Percentiles rank a stretch among this genome's conserved stretches.
Conservation (phyloP, 2,329 filamentous ascomycete species). For the Sporothrix brasiliensis region DNA sequence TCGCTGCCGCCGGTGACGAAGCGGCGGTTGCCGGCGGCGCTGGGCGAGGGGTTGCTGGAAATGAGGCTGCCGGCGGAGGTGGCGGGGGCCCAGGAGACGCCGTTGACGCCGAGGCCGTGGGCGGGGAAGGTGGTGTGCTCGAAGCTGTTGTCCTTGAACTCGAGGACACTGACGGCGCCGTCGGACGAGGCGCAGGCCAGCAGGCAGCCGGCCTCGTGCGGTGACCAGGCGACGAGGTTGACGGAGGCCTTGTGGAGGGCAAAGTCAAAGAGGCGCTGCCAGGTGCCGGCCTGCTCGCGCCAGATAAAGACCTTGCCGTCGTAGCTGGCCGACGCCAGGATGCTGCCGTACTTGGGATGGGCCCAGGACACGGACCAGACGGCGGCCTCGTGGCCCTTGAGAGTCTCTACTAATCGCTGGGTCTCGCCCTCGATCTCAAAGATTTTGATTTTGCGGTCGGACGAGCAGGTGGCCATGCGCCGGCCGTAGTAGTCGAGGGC, state of each 20-base stretch:
- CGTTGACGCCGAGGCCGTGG: slow-evolving; percentile 92
- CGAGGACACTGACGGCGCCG: slow-evolving; percentile 88
- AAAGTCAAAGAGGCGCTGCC: slow-evolving; percentile 91
- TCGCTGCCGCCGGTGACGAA: slow-evolving; percentile 96
- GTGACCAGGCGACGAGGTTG: slow-evolving; percentile 97
- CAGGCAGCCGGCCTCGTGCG: slow-evolving; percentile 91
- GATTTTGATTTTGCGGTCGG: slow-evolving; percentile 98
- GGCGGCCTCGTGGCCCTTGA: slow-evolving; percentile 95
- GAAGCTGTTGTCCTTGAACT: slow-evolving; percentile 89
- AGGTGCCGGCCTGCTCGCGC: slow-evolving; percentile 78
- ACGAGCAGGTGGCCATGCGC: slow-evolving; percentile 93
- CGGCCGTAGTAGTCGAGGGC: slow-evolving; percentile 98
- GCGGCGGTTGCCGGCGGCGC: slow-evolving; percentile 66
- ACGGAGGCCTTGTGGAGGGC: slow-evolving; percentile 92
- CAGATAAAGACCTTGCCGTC: slow-evolving; percentile 99
- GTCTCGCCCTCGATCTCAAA: slow-evolving; percentile 95
- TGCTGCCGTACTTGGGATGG: slow-evolving; percentile 97
- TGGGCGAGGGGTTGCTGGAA: slow-evolving; percentile 66
- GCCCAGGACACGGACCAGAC: slow-evolving; percentile 99
- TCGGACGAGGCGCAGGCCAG: slow-evolving; percentile 94
- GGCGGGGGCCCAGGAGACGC: slow-evolving; percentile 91
- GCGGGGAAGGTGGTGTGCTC: slow-evolving; percentile 87
- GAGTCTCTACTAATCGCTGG: slow-evolving; percentile 85
- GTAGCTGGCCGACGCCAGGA: slow-evolving; percentile 92
- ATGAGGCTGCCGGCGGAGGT: slow-evolving; percentile 82